Evolutionary conservation across 2,329 filamentous ascomycete species (phyloP), one percentile per base, ranked within the genome.

Genomic region (Thelonectria rubi): DNA sequence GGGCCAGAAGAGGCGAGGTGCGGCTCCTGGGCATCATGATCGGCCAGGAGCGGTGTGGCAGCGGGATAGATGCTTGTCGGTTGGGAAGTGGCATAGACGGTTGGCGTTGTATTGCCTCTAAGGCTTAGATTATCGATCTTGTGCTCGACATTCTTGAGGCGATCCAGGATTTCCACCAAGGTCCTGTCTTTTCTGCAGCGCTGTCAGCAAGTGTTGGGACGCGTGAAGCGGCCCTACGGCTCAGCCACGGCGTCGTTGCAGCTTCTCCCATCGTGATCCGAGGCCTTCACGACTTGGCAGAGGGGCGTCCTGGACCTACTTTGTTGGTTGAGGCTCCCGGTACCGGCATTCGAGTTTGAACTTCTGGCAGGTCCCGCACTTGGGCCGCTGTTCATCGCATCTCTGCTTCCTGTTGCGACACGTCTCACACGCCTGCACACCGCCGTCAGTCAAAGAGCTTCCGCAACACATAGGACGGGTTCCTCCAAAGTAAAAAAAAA

Each of bases 371-470:
- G 84, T 82, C 58, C 83, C 79, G 72, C 87, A 90, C 73, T 85
- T 86, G 17, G 87, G 87, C 57, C 86, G 79, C 69, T 82, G 78
- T 72, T 89, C 87, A 72, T 88, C 86, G 74, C 87, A 90, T 77
- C 84, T 86, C 66, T 88, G 86, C 74, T 89, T 90, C 66, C 87
- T 84, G 52, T 73, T 76, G 50, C 85, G 81, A 73, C 86, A 88
- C 30, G 81, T 86, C 68, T 88, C 84, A 75, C 86, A 88, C 18
- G 86, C 85, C 78, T 82, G 7, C 26, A 50, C 20, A 15, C 14
- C 11, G 11, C 14, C 46, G 51, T 72, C 24, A 72, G 67, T 37
- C 11, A 12, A 21, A 40, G 14, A n/a, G 20, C 21, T 47, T 45
- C 17, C 24, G 15, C 39, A 10, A 30, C 39, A 40, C 7, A 8